These are phyloP conservation scores for Hylodesmum podocarpum DNA, from an alignment of 306 rosid genomes.

Conservation along the genomic window DNA sequence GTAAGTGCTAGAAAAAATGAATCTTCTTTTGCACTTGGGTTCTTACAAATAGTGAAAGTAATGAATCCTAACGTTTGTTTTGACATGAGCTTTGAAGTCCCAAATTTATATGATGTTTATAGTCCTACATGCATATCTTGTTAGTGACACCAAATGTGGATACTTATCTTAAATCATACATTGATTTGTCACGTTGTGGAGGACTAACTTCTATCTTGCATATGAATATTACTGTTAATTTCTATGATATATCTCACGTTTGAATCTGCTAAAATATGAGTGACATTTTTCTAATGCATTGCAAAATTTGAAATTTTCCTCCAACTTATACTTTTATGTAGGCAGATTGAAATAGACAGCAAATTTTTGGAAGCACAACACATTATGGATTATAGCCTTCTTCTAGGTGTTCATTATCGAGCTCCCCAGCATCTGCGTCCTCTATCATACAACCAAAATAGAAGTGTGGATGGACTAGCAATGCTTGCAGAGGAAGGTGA, in stretches of 20 bases:
- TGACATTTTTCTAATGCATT: not conserved
- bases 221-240: not conserved
- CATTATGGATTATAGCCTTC: slow-evolving; percentile 93
- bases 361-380: slow-evolving; percentile 83
- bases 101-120: not conserved
- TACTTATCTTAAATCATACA: no score
- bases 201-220: no score
- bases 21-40: not conserved
- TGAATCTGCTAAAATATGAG: not conserved
- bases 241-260: not conserved
- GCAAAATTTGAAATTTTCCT: slow-evolving; percentile 8
- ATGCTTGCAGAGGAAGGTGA: slow-evolving; percentile 85
- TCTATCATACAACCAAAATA: slow-evolving; percentile 42
- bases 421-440: slow-evolving; percentile 80
- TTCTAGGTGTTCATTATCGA: slow-evolving; percentile 86
- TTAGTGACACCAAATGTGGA: no score
- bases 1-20: slow-evolving; percentile 47
- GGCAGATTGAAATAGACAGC: slow-evolving; percentile 85
- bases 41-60: not conserved
- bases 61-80: not conserved
- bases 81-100: not conserved
- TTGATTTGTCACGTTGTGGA: no score
- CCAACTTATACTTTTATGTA: slow-evolving; percentile 29
- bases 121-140: not conserved
- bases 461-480: slow-evolving; percentile 62